Conservation (phyloP, 768 basidiomycete species). For the Hygrocybe punicea region DNA sequence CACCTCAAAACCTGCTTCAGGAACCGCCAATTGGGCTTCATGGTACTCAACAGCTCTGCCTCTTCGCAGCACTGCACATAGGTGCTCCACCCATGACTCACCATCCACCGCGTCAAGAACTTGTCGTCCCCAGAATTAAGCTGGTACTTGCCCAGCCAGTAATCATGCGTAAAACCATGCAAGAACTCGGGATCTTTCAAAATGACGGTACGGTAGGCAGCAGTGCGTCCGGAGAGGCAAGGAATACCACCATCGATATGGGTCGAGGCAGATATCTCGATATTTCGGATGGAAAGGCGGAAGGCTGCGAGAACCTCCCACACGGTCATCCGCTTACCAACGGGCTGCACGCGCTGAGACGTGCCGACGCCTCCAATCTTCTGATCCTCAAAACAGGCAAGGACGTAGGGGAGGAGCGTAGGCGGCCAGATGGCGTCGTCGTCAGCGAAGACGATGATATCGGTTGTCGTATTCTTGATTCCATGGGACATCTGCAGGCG, state of each 20-base stretch:
- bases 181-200: slow-evolving; percentile 93
- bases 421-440: slow-evolving; percentile 97
- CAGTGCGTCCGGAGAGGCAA: slow-evolving; percentile 89
- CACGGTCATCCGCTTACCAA: slow-evolving; percentile 77
- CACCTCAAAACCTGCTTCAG: slow-evolving; percentile 90
- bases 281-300: slow-evolving; percentile 88
- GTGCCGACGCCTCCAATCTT: slow-evolving; percentile 91
- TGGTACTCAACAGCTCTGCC: slow-evolving; percentile 83
- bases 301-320: slow-evolving; percentile 96
- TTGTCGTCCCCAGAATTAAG: slow-evolving; percentile 94
- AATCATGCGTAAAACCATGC: slow-evolving; percentile 91
- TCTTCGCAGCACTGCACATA: slow-evolving; percentile 86
- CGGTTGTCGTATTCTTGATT: slow-evolving; percentile 84
- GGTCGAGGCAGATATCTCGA: slow-evolving; percentile 84
- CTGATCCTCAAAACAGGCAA: slow-evolving; percentile 94
- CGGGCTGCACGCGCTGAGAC: slow-evolving; percentile 80
- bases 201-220: slow-evolving; percentile 90
- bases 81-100: slow-evolving; percentile 92
- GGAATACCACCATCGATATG: slow-evolving; percentile 93
- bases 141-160: slow-evolving; percentile 91
- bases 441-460: slow-evolving; percentile 92
- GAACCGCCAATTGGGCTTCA: slow-evolving; percentile 97
- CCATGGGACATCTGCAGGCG: slow-evolving; percentile 92
- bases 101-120: slow-evolving; percentile 95
- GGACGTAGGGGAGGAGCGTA: slow-evolving; percentile 80